These are phyloP conservation scores for Ogataea nitratoaversa DNA, from an alignment of 805 yeast species.

Conservation along the genomic window DNA sequence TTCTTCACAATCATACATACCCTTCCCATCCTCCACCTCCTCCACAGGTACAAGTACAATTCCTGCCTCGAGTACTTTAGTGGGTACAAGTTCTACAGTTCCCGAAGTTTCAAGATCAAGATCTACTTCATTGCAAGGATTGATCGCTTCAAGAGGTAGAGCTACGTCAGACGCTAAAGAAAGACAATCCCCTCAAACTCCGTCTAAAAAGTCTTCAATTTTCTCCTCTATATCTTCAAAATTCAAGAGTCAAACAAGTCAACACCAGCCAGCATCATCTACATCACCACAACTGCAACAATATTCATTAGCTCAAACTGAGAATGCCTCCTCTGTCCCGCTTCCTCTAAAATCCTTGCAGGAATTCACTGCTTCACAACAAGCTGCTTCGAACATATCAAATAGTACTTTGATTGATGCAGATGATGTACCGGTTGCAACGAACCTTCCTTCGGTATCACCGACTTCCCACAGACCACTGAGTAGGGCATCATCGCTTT, in stretches of 20 bases:
- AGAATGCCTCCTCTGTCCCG: neutral
- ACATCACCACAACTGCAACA: slow-evolving; percentile 3
- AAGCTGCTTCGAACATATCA: no score
- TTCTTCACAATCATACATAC: neutral
- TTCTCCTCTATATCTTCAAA: slow-evolving; percentile 34
- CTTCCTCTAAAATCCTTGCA: neutral
- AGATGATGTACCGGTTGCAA: no score
- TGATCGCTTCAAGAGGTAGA: slow-evolving; percentile 9
- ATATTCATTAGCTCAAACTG: slow-evolving; percentile 2
- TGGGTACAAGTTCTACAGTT: slow-evolving; percentile 2
- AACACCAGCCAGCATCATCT: slow-evolving; percentile 13
- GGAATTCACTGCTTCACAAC: no score
- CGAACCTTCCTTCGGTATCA: no score
- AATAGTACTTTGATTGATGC: no score
- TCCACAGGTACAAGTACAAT: neutral
- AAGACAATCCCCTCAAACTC: slow-evolving; percentile 10
- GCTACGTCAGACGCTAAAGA: slow-evolving; percentile 17
- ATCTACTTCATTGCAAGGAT: slow-evolving; percentile 12
- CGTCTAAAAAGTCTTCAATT: slow-evolving; percentile 23
- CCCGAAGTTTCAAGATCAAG: slow-evolving; percentile 12
- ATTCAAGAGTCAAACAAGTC: slow-evolving; percentile 23
- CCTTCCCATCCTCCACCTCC: neutral
- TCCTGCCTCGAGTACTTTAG: neutral
- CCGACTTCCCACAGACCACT: no score
- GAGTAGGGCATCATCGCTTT: no score